Evolutionary conservation across 306 rosid species (phyloP).

Genomic region (Castanopsis chinensis): DNA sequence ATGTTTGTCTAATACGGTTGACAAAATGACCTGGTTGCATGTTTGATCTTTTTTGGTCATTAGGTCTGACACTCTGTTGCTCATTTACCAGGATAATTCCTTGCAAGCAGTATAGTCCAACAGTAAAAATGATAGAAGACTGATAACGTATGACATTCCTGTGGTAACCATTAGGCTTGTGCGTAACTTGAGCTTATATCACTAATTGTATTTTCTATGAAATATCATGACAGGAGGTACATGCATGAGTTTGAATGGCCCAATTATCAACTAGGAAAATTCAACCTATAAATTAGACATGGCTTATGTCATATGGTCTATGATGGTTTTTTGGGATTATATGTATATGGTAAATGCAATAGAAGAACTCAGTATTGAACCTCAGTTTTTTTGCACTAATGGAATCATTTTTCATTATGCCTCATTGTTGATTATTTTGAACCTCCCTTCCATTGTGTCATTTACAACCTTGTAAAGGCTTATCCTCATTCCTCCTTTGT

Average conservation of each 20-base stretch:
- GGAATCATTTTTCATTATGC: background rate
- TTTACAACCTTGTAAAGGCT: background rate
- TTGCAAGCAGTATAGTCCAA: conserved; percentile 69
- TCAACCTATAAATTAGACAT: background rate
- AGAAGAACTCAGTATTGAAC: background rate
- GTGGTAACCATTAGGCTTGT: background rate
- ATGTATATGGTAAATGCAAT: background rate
- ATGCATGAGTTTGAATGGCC: background rate
- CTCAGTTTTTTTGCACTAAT: background rate
- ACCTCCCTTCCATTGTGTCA: background rate
- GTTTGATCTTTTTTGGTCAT: background rate
- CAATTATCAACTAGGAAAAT: background rate
- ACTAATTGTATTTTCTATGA: background rate
- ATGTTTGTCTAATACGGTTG: conserved; percentile 19
- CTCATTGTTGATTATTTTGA: background rate
- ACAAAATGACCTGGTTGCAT: background rate
- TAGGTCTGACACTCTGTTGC: background rate
- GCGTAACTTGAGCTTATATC: background rate
- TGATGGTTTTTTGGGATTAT: background rate
- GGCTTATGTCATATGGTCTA: background rate
- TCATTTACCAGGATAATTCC: conserved; percentile 58
- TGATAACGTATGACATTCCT: conserved; percentile 31
- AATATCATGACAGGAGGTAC: background rate
- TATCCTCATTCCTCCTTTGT: background rate
- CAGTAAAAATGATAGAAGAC: conserved; percentile 17